phyloP scores from a whole-genome alignment of 352 stramenopile genomes.

The Phytopythium delawarense region DNA sequence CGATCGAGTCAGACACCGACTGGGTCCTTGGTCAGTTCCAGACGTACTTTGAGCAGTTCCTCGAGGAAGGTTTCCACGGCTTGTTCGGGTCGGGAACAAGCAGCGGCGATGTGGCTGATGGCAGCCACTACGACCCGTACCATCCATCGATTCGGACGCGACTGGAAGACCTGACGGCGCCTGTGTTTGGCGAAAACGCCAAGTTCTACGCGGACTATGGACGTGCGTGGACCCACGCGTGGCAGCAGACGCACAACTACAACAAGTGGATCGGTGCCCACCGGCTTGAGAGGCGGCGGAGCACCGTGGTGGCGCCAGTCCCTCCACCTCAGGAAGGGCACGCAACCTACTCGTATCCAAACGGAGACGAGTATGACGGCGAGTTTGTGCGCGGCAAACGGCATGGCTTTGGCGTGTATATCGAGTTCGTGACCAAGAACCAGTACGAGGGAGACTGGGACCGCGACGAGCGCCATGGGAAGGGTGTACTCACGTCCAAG shows the following conservation, averaged over 20 bases:
- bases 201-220: slow-evolving; percentile 56
- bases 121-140: slow-evolving; percentile 24
- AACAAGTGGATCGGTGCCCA: slow-evolving; percentile 34
- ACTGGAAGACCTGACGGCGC: slow-evolving; percentile 46
- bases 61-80: slow-evolving; percentile 30
- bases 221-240: slow-evolving; percentile 52
- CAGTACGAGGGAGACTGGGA: slow-evolving; percentile 77
- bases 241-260: slow-evolving; percentile 67
- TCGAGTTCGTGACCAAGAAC: slow-evolving; percentile 71
- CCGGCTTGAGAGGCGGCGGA: slow-evolving; percentile 26
- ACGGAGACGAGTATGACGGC: slow-evolving; percentile 79
- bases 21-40: slow-evolving; percentile 63
- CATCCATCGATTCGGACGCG: slow-evolving; percentile 41
- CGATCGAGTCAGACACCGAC: slow-evolving; percentile 38
- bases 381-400: slow-evolving; percentile 58
- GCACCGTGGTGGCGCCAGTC: slow-evolving; percentile 11
- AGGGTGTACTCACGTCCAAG: slow-evolving; percentile 63
- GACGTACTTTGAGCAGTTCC: slow-evolving; percentile 56
- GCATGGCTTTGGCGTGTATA: slow-evolving; percentile 71
- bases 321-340: slow-evolving; percentile 42
- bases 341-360: slow-evolving; percentile 51
- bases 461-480: slow-evolving; percentile 58
- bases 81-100: slow-evolving; percentile 12
- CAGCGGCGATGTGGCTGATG: slow-evolving; percentile 9
- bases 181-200: slow-evolving; percentile 35